phyloP scores from a whole-genome alignment of 2,329 filamentous ascomycete genomes.

The Exophiala spinifera region DNA sequence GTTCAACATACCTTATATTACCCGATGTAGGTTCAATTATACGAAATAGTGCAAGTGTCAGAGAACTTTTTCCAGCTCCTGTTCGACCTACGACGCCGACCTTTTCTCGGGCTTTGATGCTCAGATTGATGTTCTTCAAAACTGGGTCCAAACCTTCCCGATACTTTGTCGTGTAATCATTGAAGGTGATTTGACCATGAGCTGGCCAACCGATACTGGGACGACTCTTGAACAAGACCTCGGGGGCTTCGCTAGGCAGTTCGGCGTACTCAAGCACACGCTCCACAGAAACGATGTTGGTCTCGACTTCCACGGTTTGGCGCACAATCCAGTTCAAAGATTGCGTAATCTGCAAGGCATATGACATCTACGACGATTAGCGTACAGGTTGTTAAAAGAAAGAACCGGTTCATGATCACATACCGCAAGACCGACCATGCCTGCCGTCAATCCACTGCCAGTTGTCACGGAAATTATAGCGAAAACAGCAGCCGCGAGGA shows the following conservation, averaged over 20 bases:
- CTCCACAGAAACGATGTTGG: slow-evolving; percentile 99
- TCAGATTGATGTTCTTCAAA: slow-evolving; percentile 84
- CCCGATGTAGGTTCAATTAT: slow-evolving; percentile 87
- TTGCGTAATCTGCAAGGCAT: slow-evolving; percentile 93
- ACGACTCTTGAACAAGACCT: slow-evolving; percentile 83
- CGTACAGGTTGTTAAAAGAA: background rate
- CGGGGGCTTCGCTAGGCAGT: slow-evolving; percentile 88
- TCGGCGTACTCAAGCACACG: slow-evolving; percentile 92
- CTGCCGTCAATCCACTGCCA: slow-evolving; percentile 62
- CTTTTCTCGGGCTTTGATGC: slow-evolving; percentile 96
- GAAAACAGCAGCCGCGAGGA: slow-evolving; percentile 79
- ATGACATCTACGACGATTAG: slow-evolving; percentile 65
- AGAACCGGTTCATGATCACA: slow-evolving; percentile 1
- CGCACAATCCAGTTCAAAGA: slow-evolving; percentile 99
- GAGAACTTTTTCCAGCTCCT: slow-evolving; percentile 90
- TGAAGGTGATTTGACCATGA: slow-evolving; percentile 81
- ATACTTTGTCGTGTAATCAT: slow-evolving; percentile 92
- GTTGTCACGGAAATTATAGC: slow-evolving; percentile 74
- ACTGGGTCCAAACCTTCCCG: slow-evolving; percentile 86
- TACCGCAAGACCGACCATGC: slow-evolving; percentile 75
- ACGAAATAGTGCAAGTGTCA: slow-evolving; percentile 89
- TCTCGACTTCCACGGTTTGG: slow-evolving; percentile 99
- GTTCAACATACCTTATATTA: slow-evolving; percentile 55
- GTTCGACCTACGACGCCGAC: slow-evolving; percentile 96
- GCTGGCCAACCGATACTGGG: slow-evolving; percentile 90